Evolutionary conservation across 2,329 filamentous ascomycete genomes (phyloP).

Genomic region (Pyricularia grisea): DNA sequence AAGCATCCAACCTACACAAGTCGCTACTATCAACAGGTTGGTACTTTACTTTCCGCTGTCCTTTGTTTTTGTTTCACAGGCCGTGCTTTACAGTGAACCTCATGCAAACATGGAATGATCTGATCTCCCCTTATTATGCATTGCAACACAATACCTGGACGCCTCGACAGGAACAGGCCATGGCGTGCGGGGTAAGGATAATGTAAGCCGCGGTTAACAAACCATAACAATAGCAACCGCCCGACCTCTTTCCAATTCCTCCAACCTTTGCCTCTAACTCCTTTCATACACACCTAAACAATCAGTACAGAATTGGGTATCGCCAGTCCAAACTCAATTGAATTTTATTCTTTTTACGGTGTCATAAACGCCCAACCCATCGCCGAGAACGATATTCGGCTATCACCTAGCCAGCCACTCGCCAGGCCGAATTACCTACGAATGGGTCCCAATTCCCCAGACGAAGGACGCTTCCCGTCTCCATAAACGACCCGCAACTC

Average conservation of each 20-base stretch:
- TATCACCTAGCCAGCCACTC: background rate
- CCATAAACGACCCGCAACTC: conserved; percentile 5
- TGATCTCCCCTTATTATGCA: background rate
- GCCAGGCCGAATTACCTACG: background rate
- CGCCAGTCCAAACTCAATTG: background rate
- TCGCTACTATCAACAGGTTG: background rate
- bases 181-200: background rate
- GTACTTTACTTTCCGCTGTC: background rate
- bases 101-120: background rate
- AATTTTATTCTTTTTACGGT: background rate
- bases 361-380: background rate
- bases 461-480: background rate
- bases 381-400: background rate
- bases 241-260: background rate
- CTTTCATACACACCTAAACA: background rate
- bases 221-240: background rate
- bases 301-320: background rate
- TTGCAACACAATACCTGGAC: background rate
- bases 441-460: conserved; percentile 1
- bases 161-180: background rate
- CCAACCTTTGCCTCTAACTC: background rate
- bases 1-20: background rate
- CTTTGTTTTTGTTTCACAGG: background rate
- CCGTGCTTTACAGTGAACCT: background rate
- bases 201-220: background rate